phyloP scores from a whole-genome alignment of 345 rosid genomes.

The Eucalyptus coolabah region DNA sequence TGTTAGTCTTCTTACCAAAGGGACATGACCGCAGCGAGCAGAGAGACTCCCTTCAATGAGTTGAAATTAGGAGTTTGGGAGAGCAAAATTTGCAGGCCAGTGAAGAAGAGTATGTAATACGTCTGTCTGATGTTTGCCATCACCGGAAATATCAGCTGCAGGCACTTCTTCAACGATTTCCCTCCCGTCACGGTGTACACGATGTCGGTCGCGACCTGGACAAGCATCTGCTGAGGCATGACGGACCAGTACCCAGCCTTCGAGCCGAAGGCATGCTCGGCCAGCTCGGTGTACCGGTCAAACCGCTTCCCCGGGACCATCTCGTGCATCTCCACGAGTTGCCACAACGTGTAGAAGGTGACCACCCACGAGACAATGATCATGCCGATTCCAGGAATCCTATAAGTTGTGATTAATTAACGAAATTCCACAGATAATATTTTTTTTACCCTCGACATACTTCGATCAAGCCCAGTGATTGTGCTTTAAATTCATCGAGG shows the following conservation, averaged over 20 bases:
- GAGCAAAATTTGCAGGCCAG: slow-evolving; percentile 49
- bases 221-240: slow-evolving; percentile 59
- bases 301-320: slow-evolving; percentile 65
- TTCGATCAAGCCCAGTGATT: not conserved
- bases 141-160: slow-evolving; percentile 9
- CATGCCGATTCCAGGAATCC: not conserved
- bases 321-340: slow-evolving; percentile 82
- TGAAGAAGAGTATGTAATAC: slow-evolving; percentile 55
- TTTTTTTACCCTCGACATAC: not conserved
- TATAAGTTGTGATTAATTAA: not conserved
- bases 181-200: slow-evolving; percentile 80
- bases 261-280: slow-evolving; percentile 59
- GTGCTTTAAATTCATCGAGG: not conserved
- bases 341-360: slow-evolving; percentile 59
- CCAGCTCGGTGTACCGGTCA: slow-evolving; percentile 68
- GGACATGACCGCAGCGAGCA: slow-evolving; percentile 73
- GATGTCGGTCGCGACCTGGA: slow-evolving; percentile 46
- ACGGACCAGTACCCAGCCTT: slow-evolving; percentile 60
- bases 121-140: slow-evolving; percentile 26
- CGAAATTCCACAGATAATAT: not conserved
- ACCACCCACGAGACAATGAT: slow-evolving; percentile 23
- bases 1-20: slow-evolving; percentile 18
- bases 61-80: slow-evolving; percentile 71
- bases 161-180: slow-evolving; percentile 44
- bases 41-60: slow-evolving; percentile 56